Conservation (phyloP, 2,329 filamentous ascomycete genomes). For the Penicillium sp. region DNA sequence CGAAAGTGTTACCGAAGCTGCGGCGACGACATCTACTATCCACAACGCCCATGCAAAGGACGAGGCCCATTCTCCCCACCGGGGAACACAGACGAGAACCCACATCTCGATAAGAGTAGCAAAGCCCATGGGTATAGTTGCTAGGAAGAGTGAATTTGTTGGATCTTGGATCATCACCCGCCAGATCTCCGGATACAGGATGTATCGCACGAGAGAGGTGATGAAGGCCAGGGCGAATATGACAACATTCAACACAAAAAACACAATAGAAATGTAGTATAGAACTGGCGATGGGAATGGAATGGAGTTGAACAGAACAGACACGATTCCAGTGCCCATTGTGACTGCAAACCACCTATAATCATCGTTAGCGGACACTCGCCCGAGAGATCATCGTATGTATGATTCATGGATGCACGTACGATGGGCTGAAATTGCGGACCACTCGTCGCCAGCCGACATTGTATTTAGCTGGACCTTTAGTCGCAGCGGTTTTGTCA, state of each 20-base stretch:
- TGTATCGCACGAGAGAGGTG: conserved; percentile 61
- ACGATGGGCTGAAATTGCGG: conserved; percentile 58
- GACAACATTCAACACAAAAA: conserved; percentile 61
- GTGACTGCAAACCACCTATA: conserved; percentile 59
- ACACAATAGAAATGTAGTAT: conserved; percentile 58
- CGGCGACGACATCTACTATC: conserved; percentile 51
- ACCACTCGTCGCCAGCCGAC: conserved; percentile 43
- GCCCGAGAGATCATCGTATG: neutral
- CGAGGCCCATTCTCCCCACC: conserved; percentile 56
- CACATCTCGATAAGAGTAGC: conserved; percentile 66
- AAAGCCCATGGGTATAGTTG: conserved; percentile 64
- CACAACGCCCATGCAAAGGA: conserved; percentile 51
- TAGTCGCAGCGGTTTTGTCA: neutral
- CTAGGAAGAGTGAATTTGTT: conserved; percentile 64
- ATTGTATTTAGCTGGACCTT: conserved; percentile 17
- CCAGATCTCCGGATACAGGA: conserved; percentile 64
- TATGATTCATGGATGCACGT: conserved; percentile 25
- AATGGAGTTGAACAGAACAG: conserved; percentile 61
- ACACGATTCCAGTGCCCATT: conserved; percentile 70
- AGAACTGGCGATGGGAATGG: conserved; percentile 62
- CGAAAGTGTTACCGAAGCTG: conserved; percentile 40
- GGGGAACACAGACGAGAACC: conserved; percentile 56
- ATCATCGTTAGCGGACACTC: neutral
- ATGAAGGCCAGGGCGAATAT: conserved; percentile 58
- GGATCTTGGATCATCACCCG: conserved; percentile 64